Base-by-base conservation (phyloP, 2,329 filamentous ascomycete genomes). In the Penicillium sp. region DNA sequence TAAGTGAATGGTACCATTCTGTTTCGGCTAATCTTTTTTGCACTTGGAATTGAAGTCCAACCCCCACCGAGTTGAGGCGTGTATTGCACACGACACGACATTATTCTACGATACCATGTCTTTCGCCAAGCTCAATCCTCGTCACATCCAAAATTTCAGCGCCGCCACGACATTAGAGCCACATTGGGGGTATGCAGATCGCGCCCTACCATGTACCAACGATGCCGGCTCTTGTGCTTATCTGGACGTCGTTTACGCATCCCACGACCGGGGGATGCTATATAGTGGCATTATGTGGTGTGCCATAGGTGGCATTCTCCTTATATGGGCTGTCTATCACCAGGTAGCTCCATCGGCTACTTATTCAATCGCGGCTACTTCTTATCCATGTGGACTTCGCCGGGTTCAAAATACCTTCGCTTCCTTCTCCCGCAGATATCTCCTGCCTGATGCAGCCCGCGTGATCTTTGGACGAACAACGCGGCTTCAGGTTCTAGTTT, bases 391-490 rank as follows among this genome's bases (percentile, higher is more conserved):
- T n/a, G 27, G 45, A 10, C 26, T 63, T 22, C 53, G 51, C 35
- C 61, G 57, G 31, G 29, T 59, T 8, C 58, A 44, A 11, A 46
- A 54, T 16, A 54, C 62, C 7, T 14, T 58, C 16, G 55, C 51
- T 10, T 73, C 82, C 0, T 68, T 74, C 4, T 67, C 72, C 14
- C 78, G 84, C 19, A 78, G 75, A 29, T 81, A 82, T 64, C 77
- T 91, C 3, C 81, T 91, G 1, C 84, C 85, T 0, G 87, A 90
- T 63, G 79, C 81, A 3, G 72, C 81, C 3, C 76, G 80, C 19
- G 65, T 72, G 21, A 65, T 90, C 52, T 91, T 92, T 62, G 88
- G 89, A 27, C 81, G 84, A 58, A 86, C 87, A 1, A 90, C 87
- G 1, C 81, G 88, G 21, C 78, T 90, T 7, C 89, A 92, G 68